Evolutionary conservation across 2,329 filamentous ascomycete genomes (phyloP).

Genomic region (Alternaria triticina): DNA sequence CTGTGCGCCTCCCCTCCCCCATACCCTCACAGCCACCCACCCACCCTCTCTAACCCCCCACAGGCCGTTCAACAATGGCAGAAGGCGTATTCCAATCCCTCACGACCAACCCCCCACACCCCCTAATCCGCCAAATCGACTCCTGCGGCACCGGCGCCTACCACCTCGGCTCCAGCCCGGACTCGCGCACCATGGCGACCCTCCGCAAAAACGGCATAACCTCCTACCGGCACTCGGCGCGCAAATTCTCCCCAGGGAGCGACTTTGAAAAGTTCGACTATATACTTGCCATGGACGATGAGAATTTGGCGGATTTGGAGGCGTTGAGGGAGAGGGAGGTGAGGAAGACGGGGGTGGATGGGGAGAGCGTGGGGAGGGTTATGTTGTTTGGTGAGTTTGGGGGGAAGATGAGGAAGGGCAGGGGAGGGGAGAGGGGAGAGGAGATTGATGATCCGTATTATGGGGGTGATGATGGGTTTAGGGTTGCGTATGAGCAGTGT

Average conservation of each 20-base stretch:
- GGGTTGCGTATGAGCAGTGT: conserved; percentile 79
- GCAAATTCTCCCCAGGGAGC: conserved; percentile 68
- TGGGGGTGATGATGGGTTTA: conserved; percentile 47
- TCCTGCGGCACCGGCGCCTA: conserved; percentile 92
- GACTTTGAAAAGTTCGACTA: conserved; percentile 92
- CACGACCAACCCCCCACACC: conserved; percentile 54
- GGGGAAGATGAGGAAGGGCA: conserved; percentile 48
- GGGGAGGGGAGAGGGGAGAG: conserved; percentile 5
- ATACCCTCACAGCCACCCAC: not conserved
- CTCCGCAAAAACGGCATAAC: conserved; percentile 76
- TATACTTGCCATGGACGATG: conserved; percentile 90
- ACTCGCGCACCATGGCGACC: conserved; percentile 82
- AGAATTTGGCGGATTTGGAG: conserved; percentile 76
- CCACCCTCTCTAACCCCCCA: not conserved
- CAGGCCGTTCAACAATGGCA: conserved; percentile 85
- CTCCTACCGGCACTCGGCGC: conserved; percentile 77
- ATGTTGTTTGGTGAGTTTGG: conserved; percentile 88
- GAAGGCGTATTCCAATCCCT: conserved; percentile 88
- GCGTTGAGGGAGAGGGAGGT: conserved; percentile 62
- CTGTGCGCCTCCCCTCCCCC: conserved; percentile 58
- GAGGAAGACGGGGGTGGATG: conserved; percentile 42
- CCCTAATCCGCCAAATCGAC: conserved; percentile 73
- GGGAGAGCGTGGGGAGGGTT: conserved; percentile 59
- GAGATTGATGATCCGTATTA: conserved; percentile 82
- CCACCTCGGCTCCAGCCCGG: conserved; percentile 77